A percentile compares a stretch with the other conserved stretches of the same genome.
Evolutionary conservation across 805 yeast species (phyloP).

Genomic region (Teunomyces funiuensis): DNA sequence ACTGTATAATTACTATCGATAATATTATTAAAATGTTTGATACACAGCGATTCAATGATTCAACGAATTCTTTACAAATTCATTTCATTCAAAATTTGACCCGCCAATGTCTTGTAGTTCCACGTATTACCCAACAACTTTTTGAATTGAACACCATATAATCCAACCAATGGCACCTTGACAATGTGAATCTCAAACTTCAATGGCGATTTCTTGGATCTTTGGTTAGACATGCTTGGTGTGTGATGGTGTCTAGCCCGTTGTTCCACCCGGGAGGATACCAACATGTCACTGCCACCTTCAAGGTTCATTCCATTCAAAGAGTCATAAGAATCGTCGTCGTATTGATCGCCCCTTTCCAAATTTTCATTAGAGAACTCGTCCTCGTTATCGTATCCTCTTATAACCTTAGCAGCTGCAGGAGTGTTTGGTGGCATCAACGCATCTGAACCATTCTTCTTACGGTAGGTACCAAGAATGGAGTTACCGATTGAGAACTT

Average conservation of each 20-base stretch:
- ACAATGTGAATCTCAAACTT: constrained; percentile 90
- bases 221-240: constrained; percentile 21
- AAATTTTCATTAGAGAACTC: constrained; percentile 32
- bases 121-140: constrained; percentile 91
- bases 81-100: constrained; percentile 73
- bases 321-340: constrained; percentile 62
- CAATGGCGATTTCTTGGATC: constrained; percentile 50
- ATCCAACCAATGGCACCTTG: constrained; percentile 84
- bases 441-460: constrained; percentile 45
- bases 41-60: neutral
- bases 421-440: constrained; percentile 57
- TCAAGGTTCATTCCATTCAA: constrained; percentile 50
- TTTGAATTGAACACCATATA: constrained; percentile 94
- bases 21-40: constrained; percentile 1
- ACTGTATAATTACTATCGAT: constrained; percentile 5
- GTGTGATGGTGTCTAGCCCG: constrained; percentile 37
- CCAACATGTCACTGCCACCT: constrained; percentile 59
- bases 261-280: constrained; percentile 60
- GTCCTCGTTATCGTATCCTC: constrained; percentile 26
- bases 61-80: constrained; percentile 42
- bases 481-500: constrained; percentile 65
- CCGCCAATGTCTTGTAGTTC: constrained; percentile 89
- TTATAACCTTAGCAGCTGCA: constrained; percentile 42
- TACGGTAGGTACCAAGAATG: constrained; percentile 47
- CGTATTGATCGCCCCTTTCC: constrained; percentile 22